A percentile compares a stretch with the other conserved stretches of the same genome.
These are phyloP conservation scores for Epichloe amarillans DNA, from an alignment of 2,329 filamentous ascomycete species.

Conservation along the genomic window DNA sequence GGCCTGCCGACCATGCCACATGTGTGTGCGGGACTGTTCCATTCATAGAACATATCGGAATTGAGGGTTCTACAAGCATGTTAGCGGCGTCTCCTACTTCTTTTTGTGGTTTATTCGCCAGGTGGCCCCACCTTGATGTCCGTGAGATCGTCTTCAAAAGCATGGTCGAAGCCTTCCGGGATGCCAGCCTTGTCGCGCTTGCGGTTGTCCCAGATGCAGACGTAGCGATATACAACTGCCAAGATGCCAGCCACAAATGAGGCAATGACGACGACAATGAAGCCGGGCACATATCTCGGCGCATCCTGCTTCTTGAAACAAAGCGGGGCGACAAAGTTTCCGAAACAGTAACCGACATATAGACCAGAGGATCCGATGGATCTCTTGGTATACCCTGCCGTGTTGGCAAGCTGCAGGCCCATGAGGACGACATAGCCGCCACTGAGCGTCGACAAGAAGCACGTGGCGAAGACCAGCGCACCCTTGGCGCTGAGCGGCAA, in stretches of 20 bases:
- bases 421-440: neutral
- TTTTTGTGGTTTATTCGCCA: too few species aligned
- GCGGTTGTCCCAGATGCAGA: neutral
- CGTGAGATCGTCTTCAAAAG: neutral
- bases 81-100: neutral
- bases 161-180: neutral
- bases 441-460: neutral
- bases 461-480: neutral
- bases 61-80: neutral
- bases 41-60: neutral
- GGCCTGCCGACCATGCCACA: too few species aligned
- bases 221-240: neutral
- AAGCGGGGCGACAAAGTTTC: slow-evolving; percentile 30
- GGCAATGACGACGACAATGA: slow-evolving; percentile 9
- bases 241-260: neutral
- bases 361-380: neutral
- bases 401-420: slow-evolving; percentile 14
- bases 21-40: neutral
- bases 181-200: neutral
- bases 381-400: slow-evolving; percentile 3
- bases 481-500: neutral
- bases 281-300: slow-evolving; percentile 34
- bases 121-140: neutral
- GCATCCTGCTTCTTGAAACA: slow-evolving; percentile 22
- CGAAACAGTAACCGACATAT: slow-evolving; percentile 24